Evolutionary conservation across 1,139 yeast species (phyloP), one percentile per base, ranked within the genome.

Genomic region (Yueomyces sp.): DNA sequence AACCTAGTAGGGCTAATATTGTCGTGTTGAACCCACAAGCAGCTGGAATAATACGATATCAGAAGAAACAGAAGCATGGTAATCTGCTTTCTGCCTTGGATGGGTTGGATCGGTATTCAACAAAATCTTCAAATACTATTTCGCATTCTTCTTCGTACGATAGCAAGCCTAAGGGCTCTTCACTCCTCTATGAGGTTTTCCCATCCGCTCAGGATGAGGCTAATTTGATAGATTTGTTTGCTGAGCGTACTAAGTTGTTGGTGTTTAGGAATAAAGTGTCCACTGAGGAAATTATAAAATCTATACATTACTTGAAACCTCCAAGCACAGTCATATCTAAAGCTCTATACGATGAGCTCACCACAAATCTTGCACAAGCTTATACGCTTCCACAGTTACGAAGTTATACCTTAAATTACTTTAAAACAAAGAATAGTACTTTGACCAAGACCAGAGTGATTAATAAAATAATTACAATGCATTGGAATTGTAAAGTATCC

Each of bases 401-500:
- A 37, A 47, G 46, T 5, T 64, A 59, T 40, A 42, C 58, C 9
- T 44, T 42, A n/a, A 39, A 48, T 36, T 39, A 48, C 39, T 51
- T 45, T 52, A 34, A 48, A n/a, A 40, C 37, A 12, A 36, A 50
- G 6, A 38, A 44, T 42, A 41, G 41, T 25, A 38, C 45, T 12
- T 38, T 42, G 19, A 52, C 49, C 4, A 60, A 62, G 47, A 39
- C 42, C 7, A 38, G 45, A 34, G 19, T 61, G 3, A 53, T 63
- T 2, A 39, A 56, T 3, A 50, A 44, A 2, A 63, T 74, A 4
- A 46, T 73, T 11, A 44, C 51, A 6, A 59, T 64, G 6, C 52
- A 67, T 35, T 75, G 79, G 79, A 49, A 57, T 2, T 50, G 72
- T n/a, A 11, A 35, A 5, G 34, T 49, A 1, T 36, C 38, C 33